Conservation (phyloP, 129 eudicot genomes). For the Arctium lappa region DNA sequence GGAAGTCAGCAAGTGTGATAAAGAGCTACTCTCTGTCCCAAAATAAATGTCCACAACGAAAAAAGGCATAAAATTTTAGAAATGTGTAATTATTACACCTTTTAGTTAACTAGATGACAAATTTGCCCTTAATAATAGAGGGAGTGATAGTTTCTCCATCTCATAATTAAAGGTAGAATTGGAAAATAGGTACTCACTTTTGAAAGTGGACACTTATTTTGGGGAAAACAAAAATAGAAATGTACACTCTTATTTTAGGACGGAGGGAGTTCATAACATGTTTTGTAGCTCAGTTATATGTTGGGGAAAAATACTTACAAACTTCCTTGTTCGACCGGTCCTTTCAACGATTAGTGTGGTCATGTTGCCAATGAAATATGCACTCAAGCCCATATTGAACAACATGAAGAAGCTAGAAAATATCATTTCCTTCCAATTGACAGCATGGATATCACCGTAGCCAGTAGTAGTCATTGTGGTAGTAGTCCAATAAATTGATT, state of each 20-base stretch:
- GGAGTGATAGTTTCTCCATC: neutral
- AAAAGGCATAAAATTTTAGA: too few species aligned
- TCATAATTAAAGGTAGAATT: neutral
- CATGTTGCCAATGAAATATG: constrained; percentile 81
- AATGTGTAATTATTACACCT: neutral
- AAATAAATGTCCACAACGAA: neutral
- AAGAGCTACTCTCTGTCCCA: too few species aligned
- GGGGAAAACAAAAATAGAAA: neutral
- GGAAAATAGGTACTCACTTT: neutral
- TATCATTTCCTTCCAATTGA: constrained; percentile 50
- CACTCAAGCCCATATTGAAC: constrained; percentile 56
- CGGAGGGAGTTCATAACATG: neutral
- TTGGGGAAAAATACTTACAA: constrained; percentile 43
- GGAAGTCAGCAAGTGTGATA: neutral
- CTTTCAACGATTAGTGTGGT: constrained; percentile 72
- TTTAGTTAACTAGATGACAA: neutral
- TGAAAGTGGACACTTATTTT: neutral
- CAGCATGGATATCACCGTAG: constrained; percentile 74
- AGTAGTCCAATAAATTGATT: constrained; percentile 62
- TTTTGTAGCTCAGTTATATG: neutral
- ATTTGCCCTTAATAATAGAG: neutral
- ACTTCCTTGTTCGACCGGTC: constrained; percentile 62
- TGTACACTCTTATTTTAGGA: neutral
- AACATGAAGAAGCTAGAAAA: constrained; percentile 51
- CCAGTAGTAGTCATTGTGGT: constrained; percentile 69